Percentiles rank a stretch among this genome's conserved stretches.
Conservation (phyloP, 352 stramenopile genomes). For the Globisporangium polare region DNA sequence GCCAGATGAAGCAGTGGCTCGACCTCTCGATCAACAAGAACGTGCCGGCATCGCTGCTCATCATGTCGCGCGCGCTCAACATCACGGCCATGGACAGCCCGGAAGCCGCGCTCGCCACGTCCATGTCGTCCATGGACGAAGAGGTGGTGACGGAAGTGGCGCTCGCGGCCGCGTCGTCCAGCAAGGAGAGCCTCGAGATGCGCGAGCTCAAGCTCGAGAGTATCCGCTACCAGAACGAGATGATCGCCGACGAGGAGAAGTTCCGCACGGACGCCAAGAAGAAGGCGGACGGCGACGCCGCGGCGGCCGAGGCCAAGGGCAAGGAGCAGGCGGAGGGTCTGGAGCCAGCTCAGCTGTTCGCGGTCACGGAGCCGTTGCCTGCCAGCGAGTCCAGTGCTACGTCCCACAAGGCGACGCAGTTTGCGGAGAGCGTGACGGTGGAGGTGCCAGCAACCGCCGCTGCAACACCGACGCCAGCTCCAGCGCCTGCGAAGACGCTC, state of each 20-base stretch:
- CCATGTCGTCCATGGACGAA: conserved; percentile 87
- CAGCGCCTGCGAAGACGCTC: conserved; percentile 38
- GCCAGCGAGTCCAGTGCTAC: not conserved
- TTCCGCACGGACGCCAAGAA: conserved; percentile 85
- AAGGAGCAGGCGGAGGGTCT: conserved; percentile 18
- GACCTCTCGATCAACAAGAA: conserved; percentile 98
- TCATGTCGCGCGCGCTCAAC: conserved; percentile 98
- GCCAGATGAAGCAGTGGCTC: conserved; percentile 96
- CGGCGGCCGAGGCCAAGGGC: conserved; percentile 28
- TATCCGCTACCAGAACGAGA: conserved; percentile 96
- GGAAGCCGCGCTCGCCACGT: conserved; percentile 82
- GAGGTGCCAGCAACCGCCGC: conserved; percentile 11
- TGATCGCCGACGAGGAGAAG: conserved; percentile 90
- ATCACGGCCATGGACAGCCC: conserved; percentile 86
- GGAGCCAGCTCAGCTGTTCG: not conserved
- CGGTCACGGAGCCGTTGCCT: not conserved
- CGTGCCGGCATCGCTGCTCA: conserved; percentile 97
- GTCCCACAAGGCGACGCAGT: conserved; percentile 13
- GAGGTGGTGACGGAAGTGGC: conserved; percentile 86
- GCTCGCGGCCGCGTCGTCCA: conserved; percentile 64
- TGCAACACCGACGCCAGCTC: conserved; percentile 15
- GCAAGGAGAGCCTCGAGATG: conserved; percentile 67
- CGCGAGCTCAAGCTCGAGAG: conserved; percentile 87
- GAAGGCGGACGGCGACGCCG: conserved; percentile 64
- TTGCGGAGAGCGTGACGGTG: conserved; percentile 6